Base-by-base conservation (phyloP, 306 rosid genomes). In the Prunus davidiana region DNA sequence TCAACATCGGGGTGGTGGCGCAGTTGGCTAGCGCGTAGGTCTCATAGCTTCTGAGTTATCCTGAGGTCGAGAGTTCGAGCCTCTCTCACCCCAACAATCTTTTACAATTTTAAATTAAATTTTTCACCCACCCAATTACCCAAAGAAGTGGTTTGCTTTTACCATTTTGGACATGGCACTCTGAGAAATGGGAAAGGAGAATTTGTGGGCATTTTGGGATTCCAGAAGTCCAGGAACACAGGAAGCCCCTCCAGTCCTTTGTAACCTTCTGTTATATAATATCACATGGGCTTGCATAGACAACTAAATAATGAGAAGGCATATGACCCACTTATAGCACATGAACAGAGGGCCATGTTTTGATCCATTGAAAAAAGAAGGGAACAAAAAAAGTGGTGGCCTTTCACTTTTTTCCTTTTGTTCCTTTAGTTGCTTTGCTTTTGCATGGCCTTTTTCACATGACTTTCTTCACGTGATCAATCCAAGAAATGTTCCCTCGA, bases 11-110 rank as follows among this genome's bases (percentile, higher is more conserved):
- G 86, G 87, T 54, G 87, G 87, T 86, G 89, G 85, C 82, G 84
- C 83, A 82, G 84, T 82, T 80, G 86, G 86, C 82, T 85, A 85
- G 84, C 74, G 86, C 82, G 86, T 77, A 82, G 81, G 82, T 82
- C 86, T 79, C 78, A 77, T 85, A 82, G 86, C 58, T 73, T 14
- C 2, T 43, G 46, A 25, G 68, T 58, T 1, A 58, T 73, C 68
- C 68, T 73, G 69, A 85, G 82, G 82, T 82, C 76, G 80, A 79
- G 80, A 85, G 81, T 80, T 82, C 84, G 83, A 86, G 75, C 83
- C 84, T 82, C 82, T 86, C 84, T 82, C 89, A 77, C 82, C 89
- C 88, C 86, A 61, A 2, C 0, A 0, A 0, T 6, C 2, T 12
- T 24, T 24, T 79, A 12, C 9, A 12, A 19, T 9, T 8, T 13